Percentiles rank a stretch among this genome's conserved stretches.
Conservation (phyloP, 768 basidiomycete species). For the Daedaleopsis sinensis region DNA sequence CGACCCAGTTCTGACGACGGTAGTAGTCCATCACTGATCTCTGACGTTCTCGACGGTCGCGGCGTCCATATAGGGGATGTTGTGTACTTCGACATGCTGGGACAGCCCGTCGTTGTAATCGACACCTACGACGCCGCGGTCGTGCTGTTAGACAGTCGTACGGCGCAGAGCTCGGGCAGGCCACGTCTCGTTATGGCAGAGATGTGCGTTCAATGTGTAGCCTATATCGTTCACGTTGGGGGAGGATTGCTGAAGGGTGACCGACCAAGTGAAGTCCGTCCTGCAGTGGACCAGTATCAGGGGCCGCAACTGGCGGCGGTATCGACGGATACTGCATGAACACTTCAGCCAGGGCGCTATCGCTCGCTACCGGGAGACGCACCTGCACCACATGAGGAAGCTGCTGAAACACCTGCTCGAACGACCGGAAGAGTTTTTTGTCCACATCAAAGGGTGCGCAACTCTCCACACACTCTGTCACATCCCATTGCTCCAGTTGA, state of each 20-base stretch:
- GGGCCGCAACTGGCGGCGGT: background rate
- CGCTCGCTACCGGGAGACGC: background rate
- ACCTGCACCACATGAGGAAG: background rate
- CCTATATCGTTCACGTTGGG: background rate
- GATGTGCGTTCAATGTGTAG: constrained; percentile 6
- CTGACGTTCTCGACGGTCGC: background rate
- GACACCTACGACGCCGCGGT: constrained; percentile 9
- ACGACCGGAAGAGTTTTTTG: background rate
- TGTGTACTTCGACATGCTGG: constrained; percentile 16
- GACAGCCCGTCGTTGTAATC: constrained; percentile 14
- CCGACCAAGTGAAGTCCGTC: too few species aligned
- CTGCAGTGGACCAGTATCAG: too few species aligned
- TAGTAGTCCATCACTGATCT: background rate
- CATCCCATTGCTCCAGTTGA: background rate
- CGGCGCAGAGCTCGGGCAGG: constrained; percentile 22
- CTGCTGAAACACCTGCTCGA: background rate
- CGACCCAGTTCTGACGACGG: too few species aligned
- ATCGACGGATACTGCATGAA: background rate
- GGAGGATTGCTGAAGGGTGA: too few species aligned
- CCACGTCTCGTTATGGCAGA: background rate
- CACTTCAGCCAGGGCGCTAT: background rate
- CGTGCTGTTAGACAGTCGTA: constrained; percentile 26
- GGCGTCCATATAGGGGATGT: background rate
- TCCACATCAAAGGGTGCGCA: background rate
- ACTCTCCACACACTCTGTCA: background rate